Base-by-base conservation (phyloP, 306 rosid genomes). In the Benincasa hispida region DNA sequence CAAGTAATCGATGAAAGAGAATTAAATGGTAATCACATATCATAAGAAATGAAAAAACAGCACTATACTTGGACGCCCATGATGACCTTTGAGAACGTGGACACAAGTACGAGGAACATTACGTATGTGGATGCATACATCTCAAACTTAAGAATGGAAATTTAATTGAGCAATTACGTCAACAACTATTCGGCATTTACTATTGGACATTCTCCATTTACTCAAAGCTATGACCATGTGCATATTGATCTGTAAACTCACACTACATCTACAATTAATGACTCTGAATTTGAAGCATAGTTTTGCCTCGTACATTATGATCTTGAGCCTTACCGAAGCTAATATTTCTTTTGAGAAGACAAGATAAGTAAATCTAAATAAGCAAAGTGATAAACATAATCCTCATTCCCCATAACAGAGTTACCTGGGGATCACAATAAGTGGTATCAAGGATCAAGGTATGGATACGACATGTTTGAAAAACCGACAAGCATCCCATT, bases 401-500 rank as follows among this genome's bases (percentile, higher is more conserved):
- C 39, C 39, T 5, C 57, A 53, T 27, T 21, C 42, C 62, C 39
- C 27, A 61, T 60, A 48, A 41, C 58, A 81, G 76, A 85, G 83
- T 91, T 76, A 89, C 98, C 91, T 90, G 97, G 58, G 96, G 90
- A 67, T 90, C 86, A 73, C 98, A 93, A 83, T 93, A 93, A 65
- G 97, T 93, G 77, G 98, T 91, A 76, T 91, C 98, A 76, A 93
- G 96, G 85, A 91, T 86, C 32, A 93, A 85, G 8, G 96, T 91
- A 72, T 88, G 86, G 59, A 93, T 86, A 50, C 83, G 83, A 83
- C 86, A 75, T 47, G 76, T 75, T 79, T 35, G 87, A 47, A 91
- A 80, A 58, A 90, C 39, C 35, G 91, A 79, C 73, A 80, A 77
- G 84, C 75, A 80, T 73, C 88, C 84, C 81, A 83, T 84, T 78